Evolutionary conservation across 2,329 filamentous ascomycete genomes (phyloP).

Genomic region (Neodidymelliopsis sp.): DNA sequence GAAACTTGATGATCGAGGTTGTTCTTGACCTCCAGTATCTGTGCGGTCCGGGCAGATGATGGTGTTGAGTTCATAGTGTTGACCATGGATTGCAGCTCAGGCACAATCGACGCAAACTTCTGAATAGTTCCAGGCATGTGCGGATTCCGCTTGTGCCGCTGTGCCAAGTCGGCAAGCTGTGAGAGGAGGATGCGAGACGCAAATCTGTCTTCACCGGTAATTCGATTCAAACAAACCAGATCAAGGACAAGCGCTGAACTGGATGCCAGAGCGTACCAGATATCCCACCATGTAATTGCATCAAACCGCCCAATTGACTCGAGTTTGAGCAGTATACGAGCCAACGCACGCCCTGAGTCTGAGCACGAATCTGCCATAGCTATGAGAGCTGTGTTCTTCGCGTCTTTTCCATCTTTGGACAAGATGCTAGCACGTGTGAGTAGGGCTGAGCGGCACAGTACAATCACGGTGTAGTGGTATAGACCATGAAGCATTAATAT

Average conservation of each 20-base stretch:
- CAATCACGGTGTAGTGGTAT: constrained; percentile 51
- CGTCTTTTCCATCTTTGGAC: constrained; percentile 35
- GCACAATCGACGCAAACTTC: constrained; percentile 48
- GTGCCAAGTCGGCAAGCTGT: constrained; percentile 46
- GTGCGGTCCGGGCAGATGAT: constrained; percentile 10
- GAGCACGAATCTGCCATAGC: constrained; percentile 50
- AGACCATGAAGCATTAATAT: constrained; percentile 51
- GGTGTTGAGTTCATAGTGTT: constrained; percentile 30
- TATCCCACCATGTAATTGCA: constrained; percentile 52
- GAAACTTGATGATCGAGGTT: constrained; percentile 9
- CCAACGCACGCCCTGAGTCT: constrained; percentile 46
- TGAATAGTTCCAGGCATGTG: constrained; percentile 50
- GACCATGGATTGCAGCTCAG: constrained; percentile 47
- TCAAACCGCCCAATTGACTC: constrained; percentile 51
- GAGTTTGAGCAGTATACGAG: constrained; percentile 46
- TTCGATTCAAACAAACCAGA: constrained; percentile 41
- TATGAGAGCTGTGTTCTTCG: constrained; percentile 35
- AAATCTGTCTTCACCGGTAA: constrained; percentile 25
- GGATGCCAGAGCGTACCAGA: constrained; percentile 51
- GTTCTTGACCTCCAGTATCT: constrained; percentile 8
- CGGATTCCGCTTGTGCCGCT: constrained; percentile 41
- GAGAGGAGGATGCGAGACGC: constrained; percentile 44
- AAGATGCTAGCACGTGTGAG: constrained; percentile 48
- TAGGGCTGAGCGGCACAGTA: constrained; percentile 50
- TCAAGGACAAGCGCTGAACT: constrained; percentile 51